Base-by-base conservation (phyloP, 2,329 filamentous ascomycete genomes). In the Chalara sp. region DNA sequence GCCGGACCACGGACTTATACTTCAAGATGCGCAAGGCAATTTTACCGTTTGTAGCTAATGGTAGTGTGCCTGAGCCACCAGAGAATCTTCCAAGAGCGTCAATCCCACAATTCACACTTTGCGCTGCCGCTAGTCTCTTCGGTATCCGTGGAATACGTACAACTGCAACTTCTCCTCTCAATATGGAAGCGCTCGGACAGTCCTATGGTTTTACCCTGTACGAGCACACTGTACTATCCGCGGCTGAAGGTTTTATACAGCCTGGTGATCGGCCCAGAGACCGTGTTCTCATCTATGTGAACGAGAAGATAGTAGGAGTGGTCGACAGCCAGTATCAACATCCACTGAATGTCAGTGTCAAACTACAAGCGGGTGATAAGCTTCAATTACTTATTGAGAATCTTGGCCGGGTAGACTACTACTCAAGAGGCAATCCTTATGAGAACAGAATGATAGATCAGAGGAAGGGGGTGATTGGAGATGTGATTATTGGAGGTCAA, bases 361-460 rank as follows among this genome's bases (percentile, higher is more conserved):
- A 59, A 0, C 60, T 78, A 6, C 56, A 61, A 13, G 54, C 58
- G 1, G 71, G 71, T 5, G 72, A 75, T 54, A 65, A 57, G 29
- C 53, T 76, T 5, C 64, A 69, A 50, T 65, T 76, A 0, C 58
- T 77, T 4, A 69, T 76, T 1, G 75, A 78, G 59, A 78, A 77
- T 46, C 65, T 78, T n/a, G 75, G 74, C 1, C 68, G 75, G 3
- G 71, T 76, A 1, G 70, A 76, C 53, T 75, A 72, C 53, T 67
- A 67, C 5, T 28, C 40, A 43, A 43, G 40, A 13, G 21, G 21
- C 21, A 21, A 21, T 21, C 21, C 21, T 21, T 21, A 21, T 21
- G 21, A 21, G 21, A 21, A 21, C 21, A 21, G 21, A 21, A 63
- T 75, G 7, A 62, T 63, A 5, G 73, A 78, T 33, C 75, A 70